phyloP scores from a whole-genome alignment of 2,329 filamentous ascomycete genomes.

The Xylaria sp. region DNA sequence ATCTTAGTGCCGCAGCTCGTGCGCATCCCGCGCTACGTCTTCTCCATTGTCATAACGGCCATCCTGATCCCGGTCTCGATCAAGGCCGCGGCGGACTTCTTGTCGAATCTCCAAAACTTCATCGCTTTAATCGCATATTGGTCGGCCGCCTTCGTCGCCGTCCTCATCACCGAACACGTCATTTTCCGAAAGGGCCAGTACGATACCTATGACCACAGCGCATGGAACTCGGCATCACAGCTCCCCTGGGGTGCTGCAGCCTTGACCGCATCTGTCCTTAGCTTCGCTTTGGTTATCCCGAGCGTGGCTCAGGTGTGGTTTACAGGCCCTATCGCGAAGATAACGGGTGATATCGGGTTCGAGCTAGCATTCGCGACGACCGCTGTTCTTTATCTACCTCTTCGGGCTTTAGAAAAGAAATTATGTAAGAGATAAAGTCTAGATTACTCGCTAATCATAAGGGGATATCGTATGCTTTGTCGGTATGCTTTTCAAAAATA shows the following conservation, averaged over 20 bases:
- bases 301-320: constrained; percentile 71
- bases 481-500: neutral
- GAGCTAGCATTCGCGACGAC: constrained; percentile 67
- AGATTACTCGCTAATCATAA: neutral
- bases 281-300: constrained; percentile 63
- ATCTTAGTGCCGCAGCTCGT: constrained; percentile 67
- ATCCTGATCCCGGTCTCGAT: constrained; percentile 69
- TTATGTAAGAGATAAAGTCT: constrained; percentile 33
- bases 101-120: constrained; percentile 66
- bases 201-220: constrained; percentile 51
- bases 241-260: constrained; percentile 55
- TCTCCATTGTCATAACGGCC: constrained; percentile 65
- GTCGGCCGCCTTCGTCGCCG: constrained; percentile 64
- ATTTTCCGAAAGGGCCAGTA: constrained; percentile 49
- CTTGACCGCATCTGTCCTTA: constrained; percentile 49
- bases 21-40: constrained; percentile 66
- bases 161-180: constrained; percentile 56
- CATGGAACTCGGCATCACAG: constrained; percentile 52
- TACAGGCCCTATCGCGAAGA: constrained; percentile 67
- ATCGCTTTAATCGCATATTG: constrained; percentile 67
- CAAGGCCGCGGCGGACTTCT: constrained; percentile 65
- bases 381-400: constrained; percentile 55
- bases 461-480: neutral
- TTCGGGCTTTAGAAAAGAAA: constrained; percentile 52
- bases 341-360: constrained; percentile 72